phyloP scores from a whole-genome alignment of 148 eudicot species.

The Gaultheria prostrata region DNA sequence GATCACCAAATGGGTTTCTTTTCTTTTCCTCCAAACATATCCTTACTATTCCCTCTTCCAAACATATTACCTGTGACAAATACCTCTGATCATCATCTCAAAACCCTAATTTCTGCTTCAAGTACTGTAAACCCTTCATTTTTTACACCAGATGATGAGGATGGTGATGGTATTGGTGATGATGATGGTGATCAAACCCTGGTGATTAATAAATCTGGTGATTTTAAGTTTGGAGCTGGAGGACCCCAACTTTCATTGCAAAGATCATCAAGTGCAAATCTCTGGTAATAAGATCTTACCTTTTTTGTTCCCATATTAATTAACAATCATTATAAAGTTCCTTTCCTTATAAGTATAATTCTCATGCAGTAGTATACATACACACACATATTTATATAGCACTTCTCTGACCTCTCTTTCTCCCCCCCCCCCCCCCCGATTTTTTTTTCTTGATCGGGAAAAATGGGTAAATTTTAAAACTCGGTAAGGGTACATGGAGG shows the following conservation, averaged over 20 bases:
- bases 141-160: not conserved
- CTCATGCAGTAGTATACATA: not conserved
- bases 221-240: slow-evolving; percentile 27
- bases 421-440: too few species aligned
- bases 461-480: too few species aligned
- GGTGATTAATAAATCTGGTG: not conserved
- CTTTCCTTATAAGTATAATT: too few species aligned
- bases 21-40: slow-evolving; percentile 35
- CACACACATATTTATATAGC: not conserved
- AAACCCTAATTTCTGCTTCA: slow-evolving; percentile 18
- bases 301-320: not conserved
- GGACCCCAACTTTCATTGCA: slow-evolving; percentile 49
- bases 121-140: slow-evolving; percentile 1
- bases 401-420: too few species aligned
- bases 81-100: slow-evolving; percentile 21
- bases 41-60: slow-evolving; percentile 1
- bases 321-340: slow-evolving; percentile 11
- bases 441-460: too few species aligned
- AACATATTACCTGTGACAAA: slow-evolving; percentile 20
- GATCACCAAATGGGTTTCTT: slow-evolving; percentile 39
- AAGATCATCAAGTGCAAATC: slow-evolving; percentile 39
- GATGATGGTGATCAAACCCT: not conserved
- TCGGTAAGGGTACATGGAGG: too few species aligned
- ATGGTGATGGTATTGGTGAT: not conserved
- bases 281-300: slow-evolving; percentile 35